phyloP scores from a whole-genome alignment of 2,329 filamentous ascomycete species.

The Fusarium acutatum region DNA sequence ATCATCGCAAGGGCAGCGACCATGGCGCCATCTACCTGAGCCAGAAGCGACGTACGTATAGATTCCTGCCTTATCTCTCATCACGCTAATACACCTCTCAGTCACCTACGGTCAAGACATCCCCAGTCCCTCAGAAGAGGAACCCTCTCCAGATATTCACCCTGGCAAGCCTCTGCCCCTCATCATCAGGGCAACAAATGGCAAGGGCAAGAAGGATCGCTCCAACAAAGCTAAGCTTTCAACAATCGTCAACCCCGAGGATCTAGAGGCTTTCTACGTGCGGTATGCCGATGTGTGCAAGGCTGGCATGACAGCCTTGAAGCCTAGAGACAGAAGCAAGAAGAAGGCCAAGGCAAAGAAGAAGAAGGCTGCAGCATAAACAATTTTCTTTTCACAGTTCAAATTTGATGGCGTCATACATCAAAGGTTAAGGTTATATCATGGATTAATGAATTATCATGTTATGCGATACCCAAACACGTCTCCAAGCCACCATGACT shows the following conservation, averaged over 20 bases:
- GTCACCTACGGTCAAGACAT: slow-evolving; percentile 57
- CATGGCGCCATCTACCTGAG: slow-evolving; percentile 79
- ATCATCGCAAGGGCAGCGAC: slow-evolving; percentile 70
- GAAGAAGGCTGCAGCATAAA: slow-evolving; percentile 59
- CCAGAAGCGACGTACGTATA: slow-evolving; percentile 75
- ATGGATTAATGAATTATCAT: slow-evolving; percentile 34
- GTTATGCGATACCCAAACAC: slow-evolving; percentile 1
- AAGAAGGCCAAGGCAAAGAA: slow-evolving; percentile 81
- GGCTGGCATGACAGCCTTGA: slow-evolving; percentile 84
- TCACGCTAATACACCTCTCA: slow-evolving; percentile 36
- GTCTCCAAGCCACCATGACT: slow-evolving; percentile 4
- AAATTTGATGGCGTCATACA: background rate
- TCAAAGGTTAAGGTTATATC: slow-evolving; percentile 1
- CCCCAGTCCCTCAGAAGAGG: slow-evolving; percentile 53
- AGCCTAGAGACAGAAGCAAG: slow-evolving; percentile 92
- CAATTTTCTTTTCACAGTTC: background rate
- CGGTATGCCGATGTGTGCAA: slow-evolving; percentile 93
- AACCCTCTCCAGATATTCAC: slow-evolving; percentile 68
- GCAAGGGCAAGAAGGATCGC: slow-evolving; percentile 68
- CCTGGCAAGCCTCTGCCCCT: slow-evolving; percentile 71
- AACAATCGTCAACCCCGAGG: slow-evolving; percentile 80
- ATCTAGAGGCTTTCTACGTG: slow-evolving; percentile 81
- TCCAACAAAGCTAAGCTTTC: slow-evolving; percentile 76
- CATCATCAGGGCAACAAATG: slow-evolving; percentile 85
- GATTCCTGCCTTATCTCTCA: background rate